These are phyloP conservation scores for Sugiyamaella novakii DNA, from an alignment of 1,139 yeast species.

Conservation along the genomic window DNA sequence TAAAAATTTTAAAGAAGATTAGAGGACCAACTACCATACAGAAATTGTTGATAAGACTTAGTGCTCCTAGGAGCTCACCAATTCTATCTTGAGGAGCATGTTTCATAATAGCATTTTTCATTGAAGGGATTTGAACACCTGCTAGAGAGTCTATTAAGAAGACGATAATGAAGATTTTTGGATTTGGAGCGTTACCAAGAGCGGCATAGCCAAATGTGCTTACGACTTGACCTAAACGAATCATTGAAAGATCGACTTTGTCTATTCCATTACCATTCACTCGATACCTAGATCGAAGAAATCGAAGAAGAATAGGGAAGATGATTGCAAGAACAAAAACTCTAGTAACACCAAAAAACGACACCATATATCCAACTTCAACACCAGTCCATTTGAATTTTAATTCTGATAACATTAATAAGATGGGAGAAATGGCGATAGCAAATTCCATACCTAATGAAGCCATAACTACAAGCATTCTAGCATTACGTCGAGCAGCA, in stretches of 20 bases:
- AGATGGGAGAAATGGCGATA: constrained; percentile 48
- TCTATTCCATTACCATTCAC: constrained; percentile 46
- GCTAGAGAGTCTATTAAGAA: constrained; percentile 53
- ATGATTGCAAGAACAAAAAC: constrained; percentile 47
- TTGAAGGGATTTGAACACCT: constrained; percentile 50
- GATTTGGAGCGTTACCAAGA: constrained; percentile 42
- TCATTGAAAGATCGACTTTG: constrained; percentile 53
- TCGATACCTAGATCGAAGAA: constrained; percentile 37
- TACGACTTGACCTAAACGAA: constrained; percentile 45
- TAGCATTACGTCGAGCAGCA: constrained; percentile 44
- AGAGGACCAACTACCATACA: constrained; percentile 37
- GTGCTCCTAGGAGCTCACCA: constrained; percentile 42
- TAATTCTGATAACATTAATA: constrained; percentile 61
- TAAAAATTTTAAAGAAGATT: constrained; percentile 36
- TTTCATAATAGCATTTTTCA: constrained; percentile 55
- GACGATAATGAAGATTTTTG: constrained; percentile 37
- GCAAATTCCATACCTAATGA: constrained; percentile 44
- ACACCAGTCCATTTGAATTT: constrained; percentile 61
- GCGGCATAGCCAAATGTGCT: constrained; percentile 51
- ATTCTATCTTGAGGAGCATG: constrained; percentile 44
- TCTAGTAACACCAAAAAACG: constrained; percentile 54
- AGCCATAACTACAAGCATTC: constrained; percentile 49
- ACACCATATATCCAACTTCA: constrained; percentile 60
- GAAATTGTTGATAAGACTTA: constrained; percentile 36
- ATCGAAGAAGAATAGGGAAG: constrained; percentile 48